These are phyloP conservation scores for Microdochium bolleyi DNA, from an alignment of 2,329 filamentous ascomycete species.

Conservation along the genomic window DNA sequence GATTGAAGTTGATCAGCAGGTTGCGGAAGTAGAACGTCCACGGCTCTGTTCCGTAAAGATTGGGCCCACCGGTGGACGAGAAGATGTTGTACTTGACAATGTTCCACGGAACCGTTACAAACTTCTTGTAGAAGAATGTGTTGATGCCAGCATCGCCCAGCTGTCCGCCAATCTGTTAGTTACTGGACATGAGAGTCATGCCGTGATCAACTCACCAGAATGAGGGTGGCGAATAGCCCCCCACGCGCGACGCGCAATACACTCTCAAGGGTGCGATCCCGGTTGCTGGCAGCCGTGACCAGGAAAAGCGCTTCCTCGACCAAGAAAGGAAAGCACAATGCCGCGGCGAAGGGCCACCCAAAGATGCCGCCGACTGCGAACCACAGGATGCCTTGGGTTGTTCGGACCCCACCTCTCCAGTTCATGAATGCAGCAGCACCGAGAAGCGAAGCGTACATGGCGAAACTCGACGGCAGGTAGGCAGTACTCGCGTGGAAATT, in stretches of 20 bases:
- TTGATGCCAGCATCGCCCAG: slow-evolving; percentile 64
- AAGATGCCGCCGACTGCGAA: slow-evolving; percentile 79
- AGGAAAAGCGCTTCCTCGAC: slow-evolving; percentile 63
- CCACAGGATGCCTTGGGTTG: slow-evolving; percentile 79
- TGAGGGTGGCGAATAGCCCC: slow-evolving; percentile 51
- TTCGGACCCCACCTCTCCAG: slow-evolving; percentile 72
- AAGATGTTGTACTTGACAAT: slow-evolving; percentile 97
- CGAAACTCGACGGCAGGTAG: slow-evolving; percentile 88
- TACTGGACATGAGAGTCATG: neutral
- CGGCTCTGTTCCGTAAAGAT: slow-evolving; percentile 91
- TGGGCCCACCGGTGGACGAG: slow-evolving; percentile 69
- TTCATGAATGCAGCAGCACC: slow-evolving; percentile 87
- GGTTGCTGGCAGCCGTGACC: slow-evolving; percentile 34
- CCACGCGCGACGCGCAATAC: slow-evolving; percentile 60
- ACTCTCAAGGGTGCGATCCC: slow-evolving; percentile 51
- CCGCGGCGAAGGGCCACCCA: slow-evolving; percentile 91
- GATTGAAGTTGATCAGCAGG: slow-evolving; percentile 85
- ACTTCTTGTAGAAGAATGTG: slow-evolving; percentile 75
- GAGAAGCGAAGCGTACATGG: slow-evolving; percentile 89
- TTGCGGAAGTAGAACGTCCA: slow-evolving; percentile 97
- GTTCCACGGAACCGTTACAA: slow-evolving; percentile 76
- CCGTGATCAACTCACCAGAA: slow-evolving; percentile 52
- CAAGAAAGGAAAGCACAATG: slow-evolving; percentile 73
- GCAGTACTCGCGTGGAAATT: slow-evolving; percentile 88
- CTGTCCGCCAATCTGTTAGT: slow-evolving; percentile 33